A percentile compares a stretch with the other conserved stretches of the same genome.
These are phyloP conservation scores for Kwoniella botswanensis DNA, from an alignment of 768 basidiomycete genomes.

Conservation along the genomic window DNA sequence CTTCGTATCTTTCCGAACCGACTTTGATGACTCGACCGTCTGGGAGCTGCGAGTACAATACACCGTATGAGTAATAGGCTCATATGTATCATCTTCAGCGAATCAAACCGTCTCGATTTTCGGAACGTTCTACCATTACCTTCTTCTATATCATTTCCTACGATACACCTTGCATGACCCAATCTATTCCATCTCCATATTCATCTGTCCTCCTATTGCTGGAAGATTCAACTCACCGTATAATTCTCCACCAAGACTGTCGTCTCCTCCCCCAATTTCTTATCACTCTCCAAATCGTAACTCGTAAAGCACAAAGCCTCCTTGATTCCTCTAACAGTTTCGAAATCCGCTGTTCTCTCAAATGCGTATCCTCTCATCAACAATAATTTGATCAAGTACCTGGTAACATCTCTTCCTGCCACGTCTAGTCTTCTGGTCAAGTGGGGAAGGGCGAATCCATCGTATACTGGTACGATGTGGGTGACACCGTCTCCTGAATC, in stretches of 20 bases:
- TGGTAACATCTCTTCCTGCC: slow-evolving; percentile 96
- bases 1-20: slow-evolving; percentile 97
- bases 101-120: no score
- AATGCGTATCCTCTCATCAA: slow-evolving; percentile 99
- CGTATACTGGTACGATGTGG: slow-evolving; percentile 98
- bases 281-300: slow-evolving; percentile 96
- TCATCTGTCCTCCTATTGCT: neutral
- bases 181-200: neutral
- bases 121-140: no score
- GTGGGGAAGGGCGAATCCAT: slow-evolving; percentile 94
- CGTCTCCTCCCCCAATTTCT: slow-evolving; percentile 90
- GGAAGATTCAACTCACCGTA: slow-evolving; percentile 65
- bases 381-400: slow-evolving; percentile 98
- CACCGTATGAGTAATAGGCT: neutral
- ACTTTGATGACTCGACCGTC: slow-evolving; percentile 97
- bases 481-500: slow-evolving; percentile 99
- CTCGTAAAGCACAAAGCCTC: slow-evolving; percentile 98
- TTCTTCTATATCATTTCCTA: no score
- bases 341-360: slow-evolving; percentile 98
- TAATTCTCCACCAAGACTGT: slow-evolving; percentile 95
- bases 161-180: neutral
- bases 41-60: slow-evolving; percentile 68
- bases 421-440: slow-evolving; percentile 93
- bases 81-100: neutral
- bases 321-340: slow-evolving; percentile 98